These are phyloP conservation scores for Mucor irregularis DNA, from an alignment of 371 early-diverging fungal genomes.

Conservation along the genomic window DNA sequence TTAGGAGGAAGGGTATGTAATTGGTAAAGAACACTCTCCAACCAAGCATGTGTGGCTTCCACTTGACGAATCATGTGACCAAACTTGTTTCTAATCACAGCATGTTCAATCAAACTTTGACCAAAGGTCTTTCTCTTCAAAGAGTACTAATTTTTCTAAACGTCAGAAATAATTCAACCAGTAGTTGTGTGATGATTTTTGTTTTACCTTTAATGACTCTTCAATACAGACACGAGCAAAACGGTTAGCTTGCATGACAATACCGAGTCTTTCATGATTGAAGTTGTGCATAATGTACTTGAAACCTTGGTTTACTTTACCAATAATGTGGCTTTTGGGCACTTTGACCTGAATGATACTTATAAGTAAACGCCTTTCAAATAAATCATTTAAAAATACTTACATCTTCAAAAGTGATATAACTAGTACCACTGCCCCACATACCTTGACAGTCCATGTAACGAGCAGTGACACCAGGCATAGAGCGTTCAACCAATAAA, in stretches of 20 bases:
- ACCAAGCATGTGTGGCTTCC: conserved; percentile 88
- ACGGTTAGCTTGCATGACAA: conserved; percentile 83
- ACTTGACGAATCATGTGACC: conserved; percentile 82
- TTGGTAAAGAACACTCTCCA: conserved; percentile 74
- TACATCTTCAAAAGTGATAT: conserved; percentile 79
- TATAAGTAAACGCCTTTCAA: background rate
- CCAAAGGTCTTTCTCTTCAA: conserved; percentile 88
- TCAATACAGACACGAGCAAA: conserved; percentile 87
- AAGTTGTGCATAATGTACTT: conserved; percentile 79
- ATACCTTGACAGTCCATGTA: conserved; percentile 76
- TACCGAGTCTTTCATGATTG: conserved; percentile 80
- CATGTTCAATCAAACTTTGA: conserved; percentile 73
- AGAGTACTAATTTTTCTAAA: conserved; percentile 54
- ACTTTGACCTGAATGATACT: conserved; percentile 56
- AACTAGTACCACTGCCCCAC: conserved; percentile 81
- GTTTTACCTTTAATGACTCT: conserved; percentile 70
- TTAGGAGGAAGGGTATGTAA: conserved; percentile 64
- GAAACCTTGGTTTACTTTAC: conserved; percentile 88
- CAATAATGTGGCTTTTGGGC: conserved; percentile 80
- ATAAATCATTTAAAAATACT: background rate
- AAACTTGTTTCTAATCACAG: conserved; percentile 71
- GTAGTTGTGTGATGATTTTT: background rate
- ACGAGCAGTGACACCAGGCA: conserved; percentile 81
- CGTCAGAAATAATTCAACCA: background rate
- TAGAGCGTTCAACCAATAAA: conserved; percentile 74